A percentile compares a stretch with the other conserved stretches of the same genome.
Evolutionary conservation across 768 basidiomycete genomes (phyloP).

Genomic region (Naematelia encephala): DNA sequence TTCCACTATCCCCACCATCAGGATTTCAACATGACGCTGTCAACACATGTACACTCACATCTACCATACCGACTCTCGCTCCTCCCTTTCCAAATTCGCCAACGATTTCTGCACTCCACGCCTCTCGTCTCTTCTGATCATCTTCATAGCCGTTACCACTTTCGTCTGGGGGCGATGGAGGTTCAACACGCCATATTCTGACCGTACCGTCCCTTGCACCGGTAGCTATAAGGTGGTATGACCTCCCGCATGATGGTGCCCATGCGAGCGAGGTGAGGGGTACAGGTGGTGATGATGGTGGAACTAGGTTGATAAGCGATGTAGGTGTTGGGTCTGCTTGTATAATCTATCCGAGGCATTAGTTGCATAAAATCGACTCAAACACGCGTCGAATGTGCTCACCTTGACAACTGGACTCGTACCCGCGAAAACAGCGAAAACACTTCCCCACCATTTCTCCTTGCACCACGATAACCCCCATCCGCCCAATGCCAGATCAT

Average conservation of each 20-base stretch:
- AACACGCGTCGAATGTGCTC: slow-evolving; percentile 15
- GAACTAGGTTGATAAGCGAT: slow-evolving; percentile 65
- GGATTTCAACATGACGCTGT: slow-evolving; percentile 50
- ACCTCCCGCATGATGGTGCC: slow-evolving; percentile 90
- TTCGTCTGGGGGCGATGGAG: slow-evolving; percentile 56
- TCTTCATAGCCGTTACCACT: slow-evolving; percentile 40
- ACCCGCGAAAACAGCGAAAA: slow-evolving; percentile 75
- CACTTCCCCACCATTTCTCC: slow-evolving; percentile 90
- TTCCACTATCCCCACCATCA: slow-evolving; percentile 40
- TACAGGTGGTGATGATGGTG: slow-evolving; percentile 56
- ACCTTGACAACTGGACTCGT: slow-evolving; percentile 74
- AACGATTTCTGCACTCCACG: slow-evolving; percentile 71
- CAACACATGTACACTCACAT: slow-evolving; percentile 72
- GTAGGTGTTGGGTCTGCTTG: slow-evolving; percentile 53
- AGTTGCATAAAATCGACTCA: no score
- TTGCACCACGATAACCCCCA: slow-evolving; percentile 96
- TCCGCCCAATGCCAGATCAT: slow-evolving; percentile 67
- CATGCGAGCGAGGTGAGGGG: slow-evolving; percentile 84
- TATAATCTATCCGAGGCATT: slow-evolving; percentile 31
- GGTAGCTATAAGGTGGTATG: slow-evolving; percentile 89
- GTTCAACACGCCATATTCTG: slow-evolving; percentile 80
- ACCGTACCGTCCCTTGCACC: slow-evolving; percentile 84
- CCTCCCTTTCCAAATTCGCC: slow-evolving; percentile 63
- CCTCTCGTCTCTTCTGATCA: slow-evolving; percentile 50
- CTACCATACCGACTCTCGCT: slow-evolving; percentile 75